These are phyloP conservation scores for Bremia lactucae DNA, from an alignment of 352 stramenopile species.

Conservation along the genomic window DNA sequence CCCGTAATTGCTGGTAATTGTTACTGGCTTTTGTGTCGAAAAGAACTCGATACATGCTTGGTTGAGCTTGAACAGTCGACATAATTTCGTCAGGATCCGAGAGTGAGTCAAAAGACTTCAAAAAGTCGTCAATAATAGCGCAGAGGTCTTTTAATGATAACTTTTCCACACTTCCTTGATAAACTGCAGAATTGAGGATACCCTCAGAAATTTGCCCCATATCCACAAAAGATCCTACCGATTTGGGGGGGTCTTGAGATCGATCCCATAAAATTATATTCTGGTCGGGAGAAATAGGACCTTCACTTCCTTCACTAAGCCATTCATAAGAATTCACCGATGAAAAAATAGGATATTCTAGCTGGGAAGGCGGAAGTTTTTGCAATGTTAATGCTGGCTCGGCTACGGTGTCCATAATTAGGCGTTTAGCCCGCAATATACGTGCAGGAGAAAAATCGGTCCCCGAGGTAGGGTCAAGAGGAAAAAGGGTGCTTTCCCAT, in stretches of 20 bases:
- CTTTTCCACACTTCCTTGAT: neutral
- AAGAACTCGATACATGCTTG: neutral
- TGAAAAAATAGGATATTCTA: neutral
- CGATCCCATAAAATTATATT: neutral
- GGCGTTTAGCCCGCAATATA: neutral
- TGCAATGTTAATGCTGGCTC: neutral
- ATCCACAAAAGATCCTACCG: neutral
- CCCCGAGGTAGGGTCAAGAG: neutral
- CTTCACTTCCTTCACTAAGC: neutral
- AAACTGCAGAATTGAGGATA: neutral
- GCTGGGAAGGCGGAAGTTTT: neutral
- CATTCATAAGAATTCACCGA: neutral
- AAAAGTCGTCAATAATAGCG: neutral
- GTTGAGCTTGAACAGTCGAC: neutral
- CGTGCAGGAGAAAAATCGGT: neutral
- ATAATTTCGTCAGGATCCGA: neutral
- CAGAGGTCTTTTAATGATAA: neutral
- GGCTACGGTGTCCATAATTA: neutral
- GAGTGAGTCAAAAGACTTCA: neutral
- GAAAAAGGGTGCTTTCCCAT: neutral
- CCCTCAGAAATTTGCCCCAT: neutral
- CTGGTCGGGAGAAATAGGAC: neutral
- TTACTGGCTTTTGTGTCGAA: neutral
- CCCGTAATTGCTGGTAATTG: neutral
- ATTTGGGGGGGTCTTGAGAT: neutral